A percentile compares a stretch with the other conserved stretches of the same genome.
Conservation (phyloP, 805 yeast genomes). For the Wickerhamomyces strasburgensis region DNA sequence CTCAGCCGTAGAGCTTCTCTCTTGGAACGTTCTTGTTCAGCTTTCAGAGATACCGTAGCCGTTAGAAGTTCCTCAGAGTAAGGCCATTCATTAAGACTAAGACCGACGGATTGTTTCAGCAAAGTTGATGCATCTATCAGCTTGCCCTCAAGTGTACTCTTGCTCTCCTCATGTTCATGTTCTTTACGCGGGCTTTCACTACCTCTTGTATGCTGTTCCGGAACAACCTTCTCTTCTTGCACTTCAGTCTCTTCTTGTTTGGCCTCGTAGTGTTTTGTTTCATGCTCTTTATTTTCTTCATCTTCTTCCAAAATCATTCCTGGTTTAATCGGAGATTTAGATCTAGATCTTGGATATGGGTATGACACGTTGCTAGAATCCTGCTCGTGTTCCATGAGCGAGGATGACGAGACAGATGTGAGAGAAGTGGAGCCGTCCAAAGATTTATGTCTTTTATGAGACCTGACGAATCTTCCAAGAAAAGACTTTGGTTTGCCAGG, state of each 20-base stretch:
- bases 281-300: neutral
- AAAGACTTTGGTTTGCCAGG: neutral
- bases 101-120: conserved; percentile 4
- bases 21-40: conserved; percentile 37
- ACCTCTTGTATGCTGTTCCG: no score
- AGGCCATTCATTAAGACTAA: conserved; percentile 28
- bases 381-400: neutral
- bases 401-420: neutral
- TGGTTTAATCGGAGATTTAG: conserved; percentile 3
- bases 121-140: neutral
- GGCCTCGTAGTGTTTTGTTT: no score
- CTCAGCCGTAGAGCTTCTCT: conserved; percentile 31
- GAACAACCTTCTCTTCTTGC: no score
- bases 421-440: conserved; percentile 7
- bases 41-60: conserved; percentile 30
- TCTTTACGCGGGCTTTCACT: no score
- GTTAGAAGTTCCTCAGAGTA: conserved; percentile 33
- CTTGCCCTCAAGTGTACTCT: no score
- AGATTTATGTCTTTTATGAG: conserved; percentile 17
- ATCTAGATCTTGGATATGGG: conserved; percentile 1
- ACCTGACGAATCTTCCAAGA: neutral
- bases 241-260: neutral
- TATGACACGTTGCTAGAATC: neutral
- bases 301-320: neutral
- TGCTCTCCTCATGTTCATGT: no score